These are phyloP conservation scores for Oleoguttula mirabilis DNA, from an alignment of 495 filamentous ascomycete genomes.

Conservation along the genomic window DNA sequence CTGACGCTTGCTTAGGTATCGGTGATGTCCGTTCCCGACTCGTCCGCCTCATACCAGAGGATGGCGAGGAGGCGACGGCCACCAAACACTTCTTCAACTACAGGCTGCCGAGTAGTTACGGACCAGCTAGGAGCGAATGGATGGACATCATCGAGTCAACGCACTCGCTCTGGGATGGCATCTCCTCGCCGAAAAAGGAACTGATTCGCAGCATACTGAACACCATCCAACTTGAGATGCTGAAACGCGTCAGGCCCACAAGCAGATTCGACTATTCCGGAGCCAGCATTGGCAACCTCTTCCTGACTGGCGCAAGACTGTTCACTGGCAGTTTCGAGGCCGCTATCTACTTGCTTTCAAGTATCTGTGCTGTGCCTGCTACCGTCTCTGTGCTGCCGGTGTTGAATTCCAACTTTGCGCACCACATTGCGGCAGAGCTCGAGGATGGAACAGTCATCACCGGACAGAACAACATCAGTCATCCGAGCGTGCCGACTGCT, in stretches of 20 bases:
- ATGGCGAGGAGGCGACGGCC: constrained; percentile 50
- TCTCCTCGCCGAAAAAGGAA: constrained; percentile 76
- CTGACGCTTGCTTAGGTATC: constrained; percentile 9
- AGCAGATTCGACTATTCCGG: constrained; percentile 78
- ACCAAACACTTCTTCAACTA: constrained; percentile 79
- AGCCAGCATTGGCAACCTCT: constrained; percentile 87
- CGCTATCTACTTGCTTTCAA: constrained; percentile 38
- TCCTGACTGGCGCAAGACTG: constrained; percentile 51
- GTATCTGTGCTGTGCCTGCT: constrained; percentile 65
- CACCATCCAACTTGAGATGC: constrained; percentile 75
- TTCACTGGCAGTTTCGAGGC: constrained; percentile 32
- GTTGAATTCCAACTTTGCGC: constrained; percentile 85
- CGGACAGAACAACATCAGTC: constrained; percentile 85
- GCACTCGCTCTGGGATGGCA: constrained; percentile 58
- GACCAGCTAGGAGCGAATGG: constrained; percentile 56
- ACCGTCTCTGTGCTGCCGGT: constrained; percentile 72
- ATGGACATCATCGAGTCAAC: constrained; percentile 77
- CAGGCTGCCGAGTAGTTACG: constrained; percentile 47
- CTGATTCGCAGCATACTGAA: constrained; percentile 86
- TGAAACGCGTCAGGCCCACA: constrained; percentile 68
- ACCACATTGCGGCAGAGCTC: constrained; percentile 81
- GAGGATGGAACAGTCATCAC: constrained; percentile 66
- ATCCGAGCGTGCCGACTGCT: constrained; percentile 52
- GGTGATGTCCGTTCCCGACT: constrained; percentile 41
- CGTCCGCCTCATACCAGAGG: constrained; percentile 71